Evolutionary conservation across 2,329 filamentous ascomycete species (phyloP).

Genomic region (Calonectria leucothoes): DNA sequence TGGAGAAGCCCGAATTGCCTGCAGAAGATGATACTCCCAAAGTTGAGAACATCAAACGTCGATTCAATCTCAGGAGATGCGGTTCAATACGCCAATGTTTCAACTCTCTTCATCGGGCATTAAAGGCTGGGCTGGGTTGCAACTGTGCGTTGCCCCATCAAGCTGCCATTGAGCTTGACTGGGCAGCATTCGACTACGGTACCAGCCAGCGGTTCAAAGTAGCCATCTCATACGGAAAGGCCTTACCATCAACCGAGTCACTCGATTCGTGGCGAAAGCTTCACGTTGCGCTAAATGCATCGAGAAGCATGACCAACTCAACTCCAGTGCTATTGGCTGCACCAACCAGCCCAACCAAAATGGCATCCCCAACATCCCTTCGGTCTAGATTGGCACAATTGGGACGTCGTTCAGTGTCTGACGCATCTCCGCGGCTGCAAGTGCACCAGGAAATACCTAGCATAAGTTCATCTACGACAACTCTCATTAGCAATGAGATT

Average conservation of each 20-base stretch:
- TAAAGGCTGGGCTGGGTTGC: not conserved
- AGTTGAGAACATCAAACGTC: not conserved
- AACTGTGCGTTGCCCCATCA: not conserved
- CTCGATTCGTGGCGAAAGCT: not conserved
- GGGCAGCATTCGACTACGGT: not conserved
- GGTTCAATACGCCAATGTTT: not conserved
- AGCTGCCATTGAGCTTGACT: conserved; percentile 10
- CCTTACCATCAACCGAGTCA: not conserved
- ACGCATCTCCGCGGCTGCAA: not conserved
- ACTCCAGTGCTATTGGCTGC: not conserved
- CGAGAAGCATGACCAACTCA: not conserved
- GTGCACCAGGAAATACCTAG: not conserved
- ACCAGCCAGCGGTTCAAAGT: not conserved
- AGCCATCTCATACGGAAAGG: not conserved
- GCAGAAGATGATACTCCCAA: conserved; percentile 3
- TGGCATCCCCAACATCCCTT: not conserved
- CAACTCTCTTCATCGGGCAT: not conserved
- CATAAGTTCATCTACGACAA: not conserved
- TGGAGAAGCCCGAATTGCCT: conserved; percentile 2
- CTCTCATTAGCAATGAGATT: not conserved
- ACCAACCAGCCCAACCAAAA: not conserved
- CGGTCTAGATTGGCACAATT: not conserved
- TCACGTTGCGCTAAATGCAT: not conserved
- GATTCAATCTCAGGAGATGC: not conserved
- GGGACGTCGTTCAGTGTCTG: not conserved